Evolutionary conservation across 2,329 filamentous ascomycete species (phyloP).

Genomic region (Penicillium sp.): DNA sequence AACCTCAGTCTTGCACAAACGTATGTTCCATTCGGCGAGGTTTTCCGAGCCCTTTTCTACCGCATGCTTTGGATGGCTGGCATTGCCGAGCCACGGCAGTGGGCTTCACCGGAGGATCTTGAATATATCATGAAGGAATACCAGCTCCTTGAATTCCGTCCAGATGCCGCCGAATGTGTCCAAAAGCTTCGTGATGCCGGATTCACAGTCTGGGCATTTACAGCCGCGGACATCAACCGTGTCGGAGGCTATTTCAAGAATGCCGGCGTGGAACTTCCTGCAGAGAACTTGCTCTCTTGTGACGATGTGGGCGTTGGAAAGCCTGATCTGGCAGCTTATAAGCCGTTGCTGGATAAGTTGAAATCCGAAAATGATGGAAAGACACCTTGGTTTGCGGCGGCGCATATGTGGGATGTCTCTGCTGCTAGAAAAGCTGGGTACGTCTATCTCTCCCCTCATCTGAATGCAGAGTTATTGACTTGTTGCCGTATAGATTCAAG

Average conservation of each 20-base stretch:
- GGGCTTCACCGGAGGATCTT: slow-evolving; percentile 44
- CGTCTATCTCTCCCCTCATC: not conserved
- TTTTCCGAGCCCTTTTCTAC: slow-evolving; percentile 46
- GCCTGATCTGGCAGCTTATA: slow-evolving; percentile 28
- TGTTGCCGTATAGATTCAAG: slow-evolving; percentile 19
- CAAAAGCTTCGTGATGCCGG: slow-evolving; percentile 35
- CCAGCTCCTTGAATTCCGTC: slow-evolving; percentile 30
- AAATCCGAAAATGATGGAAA: slow-evolving; percentile 17
- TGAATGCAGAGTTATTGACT: not conserved
- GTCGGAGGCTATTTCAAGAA: slow-evolving; percentile 29
- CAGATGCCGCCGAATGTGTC: slow-evolving; percentile 42
- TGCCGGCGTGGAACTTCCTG: slow-evolving; percentile 25
- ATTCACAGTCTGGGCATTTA: slow-evolving; percentile 33
- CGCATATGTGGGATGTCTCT: slow-evolving; percentile 35
- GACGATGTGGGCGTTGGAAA: slow-evolving; percentile 30
- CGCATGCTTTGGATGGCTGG: slow-evolving; percentile 46
- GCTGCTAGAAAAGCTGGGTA: slow-evolving; percentile 29
- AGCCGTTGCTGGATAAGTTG: slow-evolving; percentile 23
- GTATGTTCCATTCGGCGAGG: slow-evolving; percentile 41
- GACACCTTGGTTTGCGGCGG: slow-evolving; percentile 33
- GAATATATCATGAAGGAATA: slow-evolving; percentile 41
- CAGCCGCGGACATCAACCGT: slow-evolving; percentile 27
- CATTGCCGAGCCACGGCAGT: slow-evolving; percentile 38
- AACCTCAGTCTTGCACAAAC: slow-evolving; percentile 44
- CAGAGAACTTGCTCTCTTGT: slow-evolving; percentile 30